Base-by-base conservation (phyloP, 352 stramenopile species). In the Phytophthora podocarpi region DNA sequence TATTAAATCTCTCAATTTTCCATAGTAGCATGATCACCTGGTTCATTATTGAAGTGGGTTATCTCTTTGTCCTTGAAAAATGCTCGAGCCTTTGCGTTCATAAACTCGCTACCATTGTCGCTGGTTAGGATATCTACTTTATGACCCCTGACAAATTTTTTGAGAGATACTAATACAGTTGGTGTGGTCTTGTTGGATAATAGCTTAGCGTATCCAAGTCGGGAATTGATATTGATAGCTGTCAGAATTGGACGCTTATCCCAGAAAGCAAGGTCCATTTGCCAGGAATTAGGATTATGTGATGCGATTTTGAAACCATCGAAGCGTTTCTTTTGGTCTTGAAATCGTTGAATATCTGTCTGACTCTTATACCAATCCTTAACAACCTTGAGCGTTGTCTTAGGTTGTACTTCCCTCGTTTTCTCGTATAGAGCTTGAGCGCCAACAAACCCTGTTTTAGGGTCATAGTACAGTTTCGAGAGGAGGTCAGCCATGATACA, bases 151-250 rank as follows among this genome's bases (percentile, higher is more conserved):
- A n/a, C n/a, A n/a, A n/a, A n/a, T n/a, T n/a, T n/a, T n/a, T n/a
- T n/a, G n/a, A n/a, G n/a, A n/a, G n/a, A n/a, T n/a, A n/a, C n/a
- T 18, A 77, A 26, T 21, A 85, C 53, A 11, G 47, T 65, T 39
- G 26, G n/a, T 26, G 56, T 64, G n/a, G 41, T 65, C 47, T 77
- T 81, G 57, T 80, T 72, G 37, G 37, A 21, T 35, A 81, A 53
- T 3, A 80, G 9, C 34, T 74, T 75, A n/a, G 63, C 70, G 21
- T 69, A 80, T n/a, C n/a, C n/a, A n/a, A n/a, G n/a, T n/a, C n/a
- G n/a, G n/a, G n/a, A n/a, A n/a, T n/a, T n/a, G n/a, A n/a, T n/a
- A n/a, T n/a, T n/a, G n/a, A n/a, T n/a, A n/a, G n/a, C n/a, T n/a
- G n/a, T n/a, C n/a, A n/a, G n/a, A n/a, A 41, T 41, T 41, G 35